Base-by-base conservation (phyloP, 2,329 filamentous ascomycete species). In the Trichoderma sp. region DNA sequence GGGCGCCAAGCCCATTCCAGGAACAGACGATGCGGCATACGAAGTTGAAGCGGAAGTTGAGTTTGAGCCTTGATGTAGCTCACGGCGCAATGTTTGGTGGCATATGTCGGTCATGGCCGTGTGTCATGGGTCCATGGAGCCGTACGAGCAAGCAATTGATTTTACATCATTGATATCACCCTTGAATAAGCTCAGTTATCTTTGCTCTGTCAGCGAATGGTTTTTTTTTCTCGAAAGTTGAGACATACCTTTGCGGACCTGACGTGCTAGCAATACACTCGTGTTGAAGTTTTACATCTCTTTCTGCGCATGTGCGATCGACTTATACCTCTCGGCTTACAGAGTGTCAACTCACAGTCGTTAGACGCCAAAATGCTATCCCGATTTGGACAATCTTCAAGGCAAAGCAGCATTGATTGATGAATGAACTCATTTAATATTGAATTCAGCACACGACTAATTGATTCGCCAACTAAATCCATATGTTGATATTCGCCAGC, bases 1-100 rank as follows among this genome's bases (percentile, higher is more conserved):
- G 95, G 94, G 95, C 0, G 94, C 94, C 11, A 92, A 90, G 84
- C 90, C 88, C 76, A 83, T 83, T 21, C 80, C 89, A 32, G 83
- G 87, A 8, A 82, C 86, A 2, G 87, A 86, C 11, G 86, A 88
- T 69, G 84, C 83, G 74, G 85, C 79, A 14, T 90, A 89, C 73
- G 86, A 87, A 74, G 85, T 87, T 9, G 87, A 83, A 74, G 86
- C 83, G 5, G 85, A 87, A 77, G 81, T 87, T 43, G 78, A 71
- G 18, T 77, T 86, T 84, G 75, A 78, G 21, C 18, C 24, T 43
- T 61, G 51, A 68, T 28, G 21, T 32, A n/a, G 26, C 26, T 60
- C n/a, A 9, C 24, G 14, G 3, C 36, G 34, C 28, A 6, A 21
- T 15, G 62, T 26, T n/a, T 30, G 12, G 6, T 6, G 32, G 8